phyloP scores from a whole-genome alignment of 192 early-diverging fungal species.

The Coemansia aciculifera region DNA sequence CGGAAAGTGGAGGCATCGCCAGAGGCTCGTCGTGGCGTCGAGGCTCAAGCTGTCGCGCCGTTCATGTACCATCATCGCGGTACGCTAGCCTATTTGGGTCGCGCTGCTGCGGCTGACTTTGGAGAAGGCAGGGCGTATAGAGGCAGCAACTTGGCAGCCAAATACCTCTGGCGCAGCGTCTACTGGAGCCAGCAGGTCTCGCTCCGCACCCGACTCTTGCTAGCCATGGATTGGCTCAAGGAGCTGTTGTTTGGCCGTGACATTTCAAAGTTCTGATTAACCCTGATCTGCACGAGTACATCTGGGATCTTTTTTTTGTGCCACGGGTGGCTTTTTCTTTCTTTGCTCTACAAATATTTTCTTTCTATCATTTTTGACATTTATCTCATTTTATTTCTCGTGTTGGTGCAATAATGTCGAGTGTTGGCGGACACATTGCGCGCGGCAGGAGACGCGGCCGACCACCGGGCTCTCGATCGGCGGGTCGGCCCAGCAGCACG shows the following conservation, averaged over 20 bases:
- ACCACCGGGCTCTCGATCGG: slow-evolving; percentile 33
- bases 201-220: slow-evolving; percentile 74
- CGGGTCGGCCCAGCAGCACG: neutral
- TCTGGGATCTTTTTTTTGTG: neutral
- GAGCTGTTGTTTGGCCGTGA: slow-evolving; percentile 87
- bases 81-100: slow-evolving; percentile 68
- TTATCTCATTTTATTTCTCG: slow-evolving; percentile 5
- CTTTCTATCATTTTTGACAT: slow-evolving; percentile 1
- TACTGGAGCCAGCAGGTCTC: slow-evolving; percentile 62
- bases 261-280: slow-evolving; percentile 59
- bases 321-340: neutral
- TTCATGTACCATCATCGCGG: slow-evolving; percentile 71
- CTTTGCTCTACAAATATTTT: neutral
- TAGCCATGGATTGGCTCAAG: slow-evolving; percentile 90
- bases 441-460: slow-evolving; percentile 44
- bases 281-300: neutral
- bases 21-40: slow-evolving; percentile 13
- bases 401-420: slow-evolving; percentile 12
- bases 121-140: slow-evolving; percentile 44
- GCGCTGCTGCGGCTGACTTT: slow-evolving; percentile 54
- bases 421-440: slow-evolving; percentile 18
- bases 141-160: slow-evolving; percentile 52
- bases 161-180: slow-evolving; percentile 54
- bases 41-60: slow-evolving; percentile 38
- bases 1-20: neutral